A percentile compares a stretch with the other conserved stretches of the same genome.
Evolutionary conservation across 371 early-diverging fungal genomes (phyloP).

Genomic region (Batkoa obscura): DNA sequence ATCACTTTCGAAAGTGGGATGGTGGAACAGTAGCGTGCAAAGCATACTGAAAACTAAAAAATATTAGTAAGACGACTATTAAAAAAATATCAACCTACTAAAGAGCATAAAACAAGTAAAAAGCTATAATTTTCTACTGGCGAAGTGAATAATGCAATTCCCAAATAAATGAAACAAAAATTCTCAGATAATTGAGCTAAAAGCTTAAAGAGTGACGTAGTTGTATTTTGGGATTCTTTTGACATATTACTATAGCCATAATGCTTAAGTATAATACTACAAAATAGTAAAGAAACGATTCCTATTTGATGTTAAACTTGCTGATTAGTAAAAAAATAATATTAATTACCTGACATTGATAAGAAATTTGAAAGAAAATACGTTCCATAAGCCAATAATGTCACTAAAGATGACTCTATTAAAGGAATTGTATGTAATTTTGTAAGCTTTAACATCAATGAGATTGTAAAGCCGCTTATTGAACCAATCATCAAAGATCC

Average conservation of each 20-base stretch:
- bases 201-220: conserved; percentile 75
- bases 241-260: conserved; percentile 84
- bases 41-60: conserved; percentile 33
- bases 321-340: neutral
- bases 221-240: conserved; percentile 43
- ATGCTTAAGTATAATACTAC: conserved; percentile 78
- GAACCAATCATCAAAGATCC: conserved; percentile 71
- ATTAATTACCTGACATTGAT: conserved; percentile 44
- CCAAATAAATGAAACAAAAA: conserved; percentile 89
- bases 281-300: conserved; percentile 86
- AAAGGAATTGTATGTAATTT: conserved; percentile 6
- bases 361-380: conserved; percentile 78
- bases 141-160: conserved; percentile 71
- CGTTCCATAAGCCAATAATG: conserved; percentile 69
- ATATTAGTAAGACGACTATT: neutral
- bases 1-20: conserved; percentile 62
- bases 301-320: conserved; percentile 17
- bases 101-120: conserved; percentile 46
- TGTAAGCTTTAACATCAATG: conserved; percentile 25
- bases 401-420: conserved; percentile 63
- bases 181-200: conserved; percentile 77
- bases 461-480: conserved; percentile 47
- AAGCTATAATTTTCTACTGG: conserved; percentile 45
- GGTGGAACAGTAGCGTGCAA: conserved; percentile 65
- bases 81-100: conserved; percentile 17